phyloP scores from a whole-genome alignment of 2,329 filamentous ascomycete genomes.

The Cladosporium sp. region DNA sequence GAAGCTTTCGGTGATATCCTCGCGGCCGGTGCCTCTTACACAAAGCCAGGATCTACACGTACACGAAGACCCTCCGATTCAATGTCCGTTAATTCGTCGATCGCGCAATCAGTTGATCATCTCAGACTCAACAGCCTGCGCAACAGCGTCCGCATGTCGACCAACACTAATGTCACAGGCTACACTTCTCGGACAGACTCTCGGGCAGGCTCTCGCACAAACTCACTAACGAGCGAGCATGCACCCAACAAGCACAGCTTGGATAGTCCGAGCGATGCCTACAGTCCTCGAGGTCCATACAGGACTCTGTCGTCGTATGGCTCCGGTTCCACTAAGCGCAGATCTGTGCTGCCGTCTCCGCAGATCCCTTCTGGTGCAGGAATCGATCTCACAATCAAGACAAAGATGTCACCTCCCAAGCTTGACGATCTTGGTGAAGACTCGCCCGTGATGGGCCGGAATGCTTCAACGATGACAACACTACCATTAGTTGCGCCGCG shows the following conservation, averaged over 20 bases:
- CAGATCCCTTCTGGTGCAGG: not conserved
- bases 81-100: conserved; percentile 29
- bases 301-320: conserved; percentile 30
- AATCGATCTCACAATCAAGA: conserved; percentile 7
- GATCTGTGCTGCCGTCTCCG: conserved; percentile 22
- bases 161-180: conserved; percentile 28
- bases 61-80: conserved; percentile 23
- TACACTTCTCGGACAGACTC: conserved; percentile 33
- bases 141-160: conserved; percentile 34
- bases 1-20: conserved; percentile 16
- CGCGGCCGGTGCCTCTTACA: conserved; percentile 9
- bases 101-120: conserved; percentile 29
- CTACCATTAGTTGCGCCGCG: conserved; percentile 3
- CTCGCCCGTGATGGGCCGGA: conserved; percentile 14
- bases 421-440: not conserved
- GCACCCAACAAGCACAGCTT: conserved; percentile 22
- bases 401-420: not conserved
- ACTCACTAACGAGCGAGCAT: conserved; percentile 30
- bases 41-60: not conserved
- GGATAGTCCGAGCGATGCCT: conserved; percentile 22
- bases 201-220: conserved; percentile 33
- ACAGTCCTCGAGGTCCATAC: conserved; percentile 22
- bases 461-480: conserved; percentile 2
- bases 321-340: conserved; percentile 23
- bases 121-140: conserved; percentile 32